phyloP scores from a whole-genome alignment of 1,139 yeast species.

The Taphrina pruni region DNA sequence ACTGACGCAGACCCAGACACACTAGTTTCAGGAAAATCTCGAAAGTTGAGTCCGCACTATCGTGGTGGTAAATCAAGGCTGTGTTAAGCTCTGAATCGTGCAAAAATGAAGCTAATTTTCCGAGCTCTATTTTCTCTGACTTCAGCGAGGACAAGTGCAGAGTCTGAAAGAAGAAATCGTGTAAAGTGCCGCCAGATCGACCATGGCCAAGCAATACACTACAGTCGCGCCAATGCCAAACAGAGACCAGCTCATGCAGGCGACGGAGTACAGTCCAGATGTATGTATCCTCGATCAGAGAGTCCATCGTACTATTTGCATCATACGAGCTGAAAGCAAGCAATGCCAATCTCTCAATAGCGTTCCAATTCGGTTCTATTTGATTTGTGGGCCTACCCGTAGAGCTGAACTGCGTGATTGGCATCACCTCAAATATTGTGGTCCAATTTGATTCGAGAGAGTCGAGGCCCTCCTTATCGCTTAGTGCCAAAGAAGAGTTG shows the following conservation, averaged over 20 bases:
- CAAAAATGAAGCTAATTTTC: constrained; percentile 6
- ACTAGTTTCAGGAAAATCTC: constrained; percentile 22
- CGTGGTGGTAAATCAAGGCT: neutral
- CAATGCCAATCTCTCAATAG: neutral
- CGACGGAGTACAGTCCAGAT: constrained; percentile 21
- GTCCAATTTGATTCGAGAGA: constrained; percentile 19
- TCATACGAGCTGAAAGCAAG: neutral
- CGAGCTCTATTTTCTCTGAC: constrained; percentile 2
- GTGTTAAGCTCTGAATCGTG: neutral
- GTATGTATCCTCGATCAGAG: constrained; percentile 6
- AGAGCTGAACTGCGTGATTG: constrained; percentile 16
- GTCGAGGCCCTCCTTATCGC: neutral
- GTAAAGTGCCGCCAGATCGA: constrained; percentile 23
- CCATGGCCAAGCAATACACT: constrained; percentile 26
- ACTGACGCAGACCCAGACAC: constrained; percentile 15
- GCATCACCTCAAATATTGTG: constrained; percentile 4
- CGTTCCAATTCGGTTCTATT: constrained; percentile 19
- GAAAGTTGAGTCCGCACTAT: constrained; percentile 6
- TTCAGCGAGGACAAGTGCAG: constrained; percentile 12
- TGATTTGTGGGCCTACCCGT: neutral
- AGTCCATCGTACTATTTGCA: neutral
- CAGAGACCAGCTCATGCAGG: constrained; percentile 2
- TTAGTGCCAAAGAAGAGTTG: constrained; percentile 4
- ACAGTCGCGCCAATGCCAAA: constrained; percentile 23
- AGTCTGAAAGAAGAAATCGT: constrained; percentile 24